Evolutionary conservation across 116 monocot species (phyloP), one percentile per base, ranked within the genome.

Genomic region (Cymodocea nodosa): DNA sequence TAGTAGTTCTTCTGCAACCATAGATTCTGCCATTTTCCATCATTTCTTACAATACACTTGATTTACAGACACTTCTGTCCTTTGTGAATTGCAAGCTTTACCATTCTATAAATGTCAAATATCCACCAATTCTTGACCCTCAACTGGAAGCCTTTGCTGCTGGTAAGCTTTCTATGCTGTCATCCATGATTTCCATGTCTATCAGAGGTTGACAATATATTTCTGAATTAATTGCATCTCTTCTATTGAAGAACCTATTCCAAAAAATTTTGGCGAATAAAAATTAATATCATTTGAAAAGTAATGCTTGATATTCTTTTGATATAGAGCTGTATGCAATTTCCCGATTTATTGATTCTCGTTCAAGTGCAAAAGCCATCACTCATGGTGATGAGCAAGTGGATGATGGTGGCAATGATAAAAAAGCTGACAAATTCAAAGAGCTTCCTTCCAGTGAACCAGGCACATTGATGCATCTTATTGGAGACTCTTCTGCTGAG

Each of bases 21-120:
- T 44, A 9, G 12, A 44, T 44, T 44, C 44, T 61, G 37, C 15
- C 25, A 1, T 61, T 61, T 61, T 61, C 61, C 8, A 16, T 37
- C 61, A 61, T 61, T 44, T 1, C 44, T 44, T 10, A 44, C 12
- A 10, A 36, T 36, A 17, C 14, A 16, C 20, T 52, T 67, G 14
- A 63, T 71, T 71, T 83, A 80, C 89, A 98, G 98, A 79, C 92
- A 69, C 92, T 92, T 77, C 71, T 98, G 39, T 75, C 84, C 39
- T 98, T 98, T 82, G 80, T 89, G 16, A 88, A 89, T 74, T 98
- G 80, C 81, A 85, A 81, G 81, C 82, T 98, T 53, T 98, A 92
- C 67, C 89, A 98, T 81, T 89, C 92, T 22, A 89, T 98, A 54
- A 83, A 84, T 67, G 67, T 92, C 57, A 82, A 82, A 49, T 98